Evolutionary conservation across 257 asterid species (phyloP).

Genomic region (Coffea eugenioides): DNA sequence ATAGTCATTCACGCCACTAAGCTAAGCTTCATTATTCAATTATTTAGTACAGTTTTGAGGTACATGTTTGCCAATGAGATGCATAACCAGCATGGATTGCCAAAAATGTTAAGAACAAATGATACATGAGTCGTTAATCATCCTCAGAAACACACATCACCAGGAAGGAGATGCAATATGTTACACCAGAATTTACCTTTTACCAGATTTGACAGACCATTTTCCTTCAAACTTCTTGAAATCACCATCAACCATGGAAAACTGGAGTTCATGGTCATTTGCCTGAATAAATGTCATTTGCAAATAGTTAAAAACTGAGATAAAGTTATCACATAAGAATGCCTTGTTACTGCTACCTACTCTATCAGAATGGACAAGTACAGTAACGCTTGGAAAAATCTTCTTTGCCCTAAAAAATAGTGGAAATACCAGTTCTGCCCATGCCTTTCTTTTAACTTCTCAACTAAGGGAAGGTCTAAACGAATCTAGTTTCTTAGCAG

Average conservation of each 20-base stretch:
- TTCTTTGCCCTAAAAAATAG: not conserved
- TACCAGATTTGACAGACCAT: slow-evolving; percentile 72
- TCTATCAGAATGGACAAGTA: not conserved
- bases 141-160: not conserved
- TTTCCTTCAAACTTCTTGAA: slow-evolving; percentile 97
- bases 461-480: not conserved
- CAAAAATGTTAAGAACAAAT: not conserved
- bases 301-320: slow-evolving; percentile 1
- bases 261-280: slow-evolving; percentile 68
- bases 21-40: not conserved
- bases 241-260: slow-evolving; percentile 97
- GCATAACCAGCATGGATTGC: not conserved
- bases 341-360: not conserved
- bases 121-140: not conserved
- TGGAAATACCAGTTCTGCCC: not conserved
- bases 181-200: slow-evolving; percentile 41
- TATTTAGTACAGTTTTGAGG: not conserved
- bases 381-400: not conserved
- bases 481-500: not conserved
- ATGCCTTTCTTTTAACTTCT: not conserved
- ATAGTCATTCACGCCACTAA: not conserved
- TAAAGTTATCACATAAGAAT: not conserved
- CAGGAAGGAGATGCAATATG: not conserved
- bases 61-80: not conserved
- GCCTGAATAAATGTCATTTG: slow-evolving; percentile 36